Base-by-base conservation (phyloP, 2,329 filamentous ascomycete genomes). In the Beauveria caledonica region DNA sequence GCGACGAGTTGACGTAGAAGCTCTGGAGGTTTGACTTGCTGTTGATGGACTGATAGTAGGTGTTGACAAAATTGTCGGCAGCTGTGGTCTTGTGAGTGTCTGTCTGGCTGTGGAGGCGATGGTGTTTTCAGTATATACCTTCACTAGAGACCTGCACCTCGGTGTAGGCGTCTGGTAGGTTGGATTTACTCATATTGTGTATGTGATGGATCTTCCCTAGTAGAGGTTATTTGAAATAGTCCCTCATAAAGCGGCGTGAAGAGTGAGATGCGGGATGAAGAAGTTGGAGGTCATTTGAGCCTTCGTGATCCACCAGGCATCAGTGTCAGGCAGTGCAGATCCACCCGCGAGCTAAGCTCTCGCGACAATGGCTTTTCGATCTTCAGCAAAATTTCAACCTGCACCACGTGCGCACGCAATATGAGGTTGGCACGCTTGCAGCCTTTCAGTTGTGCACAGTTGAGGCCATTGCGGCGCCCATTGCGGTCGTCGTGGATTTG, bases 21-120 rank as follows among this genome's bases (percentile, higher is more conserved):
- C 77, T 75, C 19, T 81, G 70, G 15, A 96, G 80, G 8, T 76
- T 74, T 36, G 80, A 69, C 45, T 90, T 80, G 62, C 79, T 81
- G 72, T 88, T 85, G 56, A 95, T 77, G n/a, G 87, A 81, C 29
- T 81, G 78, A 76, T 96, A 96, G 77, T 88, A 96, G 63, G 82
- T 78, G 63, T 87, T 84, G 65, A 88, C 80, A 68, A 96, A 93
- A 58, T 75, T 77, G 66, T 88, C 83, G 58, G 90, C 88, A 62
- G 86, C 90, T 89, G 66, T 39, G 52, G 46, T 54, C 44, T 49
- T 19, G 53, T 65, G 40, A 40, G 62, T 60, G 29, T 39, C 52
- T 27, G 6, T 13, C 39, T 40, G 53, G 29, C n/a, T n/a, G n/a
- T n/a, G 36, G 29, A 19, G 10, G 36, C n/a, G 11, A 55, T 40